A percentile compares a stretch with the other conserved stretches of the same genome.
These are phyloP conservation scores for Byssothecium circinans DNA, from an alignment of 2,329 filamentous ascomycete species.

Conservation along the genomic window DNA sequence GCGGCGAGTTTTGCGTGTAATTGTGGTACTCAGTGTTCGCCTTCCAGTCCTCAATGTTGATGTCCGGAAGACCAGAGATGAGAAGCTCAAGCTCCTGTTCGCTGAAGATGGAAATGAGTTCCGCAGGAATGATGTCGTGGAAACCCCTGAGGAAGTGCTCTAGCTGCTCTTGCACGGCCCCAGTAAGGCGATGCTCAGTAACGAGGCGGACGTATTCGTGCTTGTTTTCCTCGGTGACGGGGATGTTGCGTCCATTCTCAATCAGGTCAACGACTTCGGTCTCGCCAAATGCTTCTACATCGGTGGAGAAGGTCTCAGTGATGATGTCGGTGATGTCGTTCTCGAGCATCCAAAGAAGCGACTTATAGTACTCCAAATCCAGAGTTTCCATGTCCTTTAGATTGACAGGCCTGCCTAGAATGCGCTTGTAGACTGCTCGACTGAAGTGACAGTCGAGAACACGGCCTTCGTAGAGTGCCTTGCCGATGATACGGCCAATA, in stretches of 20 bases:
- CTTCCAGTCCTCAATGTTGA: slow-evolving; percentile 99
- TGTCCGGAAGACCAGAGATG: slow-evolving; percentile 95
- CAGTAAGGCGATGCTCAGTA: slow-evolving; percentile 89
- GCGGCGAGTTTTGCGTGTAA: slow-evolving; percentile 88
- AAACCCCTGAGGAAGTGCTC: slow-evolving; percentile 92
- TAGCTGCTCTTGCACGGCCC: slow-evolving; percentile 91
- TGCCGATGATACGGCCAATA: slow-evolving; percentile 96
- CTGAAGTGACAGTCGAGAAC: slow-evolving; percentile 99
- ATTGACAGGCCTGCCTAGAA: slow-evolving; percentile 90
- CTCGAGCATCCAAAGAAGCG: slow-evolving; percentile 95
- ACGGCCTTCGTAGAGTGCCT: slow-evolving; percentile 93
- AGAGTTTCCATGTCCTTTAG: slow-evolving; percentile 99
- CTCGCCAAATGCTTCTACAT: slow-evolving; percentile 91
- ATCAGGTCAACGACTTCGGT: slow-evolving; percentile 84
- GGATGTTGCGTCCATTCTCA: slow-evolving; percentile 83
- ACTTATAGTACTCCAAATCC: slow-evolving; percentile 98
- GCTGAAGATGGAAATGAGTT: slow-evolving; percentile 95
- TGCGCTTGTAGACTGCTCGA: slow-evolving; percentile 96
- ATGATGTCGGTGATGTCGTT: slow-evolving; percentile 99
- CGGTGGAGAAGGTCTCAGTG: slow-evolving; percentile 91
- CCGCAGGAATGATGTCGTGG: slow-evolving; percentile 95
- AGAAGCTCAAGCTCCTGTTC: slow-evolving; percentile 96
- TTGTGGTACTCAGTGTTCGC: slow-evolving; percentile 99
- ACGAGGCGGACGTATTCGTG: slow-evolving; percentile 94
- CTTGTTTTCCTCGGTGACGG: slow-evolving; percentile 97